A percentile compares a stretch with the other conserved stretches of the same genome.
Evolutionary conservation across 2,329 filamentous ascomycete genomes (phyloP).

Genomic region (Catunica adiposa): DNA sequence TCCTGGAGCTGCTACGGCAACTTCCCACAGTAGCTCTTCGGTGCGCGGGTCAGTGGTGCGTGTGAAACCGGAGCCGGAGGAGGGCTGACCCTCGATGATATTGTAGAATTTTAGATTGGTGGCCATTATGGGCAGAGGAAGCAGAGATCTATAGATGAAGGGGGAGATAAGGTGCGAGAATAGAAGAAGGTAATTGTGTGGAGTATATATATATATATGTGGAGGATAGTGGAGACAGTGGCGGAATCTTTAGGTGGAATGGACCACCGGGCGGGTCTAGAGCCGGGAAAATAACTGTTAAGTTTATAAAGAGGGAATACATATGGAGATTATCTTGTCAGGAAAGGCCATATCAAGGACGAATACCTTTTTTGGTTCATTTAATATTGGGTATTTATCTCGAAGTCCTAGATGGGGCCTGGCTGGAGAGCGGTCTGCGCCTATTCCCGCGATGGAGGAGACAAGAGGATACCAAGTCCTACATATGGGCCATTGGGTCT

Average conservation of each 20-base stretch:
- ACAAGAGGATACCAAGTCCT: not conserved
- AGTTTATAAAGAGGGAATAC: too few species aligned
- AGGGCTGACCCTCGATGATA: slow-evolving; percentile 3
- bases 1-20: slow-evolving; percentile 18
- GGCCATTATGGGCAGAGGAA: not conserved
- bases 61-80: not conserved
- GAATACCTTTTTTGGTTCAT: too few species aligned
- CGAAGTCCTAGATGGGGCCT: too few species aligned
- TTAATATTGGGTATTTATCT: too few species aligned
- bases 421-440: not conserved
- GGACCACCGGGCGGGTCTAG: too few species aligned
- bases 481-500: not conserved
- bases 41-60: slow-evolving; percentile 20
- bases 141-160: not conserved
- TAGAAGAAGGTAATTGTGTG: not conserved
- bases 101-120: slow-evolving; percentile 2
- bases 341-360: too few species aligned
- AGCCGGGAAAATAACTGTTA: too few species aligned
- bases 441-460: not conserved
- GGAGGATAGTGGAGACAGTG: too few species aligned
- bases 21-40: slow-evolving; percentile 20
- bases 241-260: too few species aligned
- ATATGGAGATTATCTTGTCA: too few species aligned
- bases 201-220: not conserved
- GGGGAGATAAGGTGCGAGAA: not conserved